Conservation (phyloP, 2,329 filamentous ascomycete species). For the Ophiocordyceps unilateralis region DNA sequence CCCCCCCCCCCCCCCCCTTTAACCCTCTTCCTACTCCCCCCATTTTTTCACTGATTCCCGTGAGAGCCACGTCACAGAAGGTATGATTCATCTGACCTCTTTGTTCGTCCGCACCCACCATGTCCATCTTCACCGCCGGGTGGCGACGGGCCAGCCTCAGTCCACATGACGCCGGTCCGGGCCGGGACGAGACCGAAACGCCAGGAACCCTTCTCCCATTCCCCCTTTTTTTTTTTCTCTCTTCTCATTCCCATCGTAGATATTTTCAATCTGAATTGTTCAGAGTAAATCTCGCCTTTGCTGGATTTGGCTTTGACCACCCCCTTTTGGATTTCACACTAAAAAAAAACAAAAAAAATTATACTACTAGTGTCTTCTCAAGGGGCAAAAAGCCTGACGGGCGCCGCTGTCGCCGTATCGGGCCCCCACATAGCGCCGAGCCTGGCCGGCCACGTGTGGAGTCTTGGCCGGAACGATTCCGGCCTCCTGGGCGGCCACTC, state of each 20-base stretch:
- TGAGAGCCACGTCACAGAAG: not conserved
- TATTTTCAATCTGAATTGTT: too few relatives aligned
- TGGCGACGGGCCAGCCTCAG: too few relatives aligned
- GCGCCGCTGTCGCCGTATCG: not conserved
- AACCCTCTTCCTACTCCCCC: not conserved
- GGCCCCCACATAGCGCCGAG: slow-evolving; percentile 1
- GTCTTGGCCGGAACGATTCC: not conserved
- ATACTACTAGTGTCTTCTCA: too few relatives aligned
- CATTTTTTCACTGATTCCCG: not conserved
- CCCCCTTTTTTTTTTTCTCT: too few relatives aligned
- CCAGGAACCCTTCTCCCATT: too few relatives aligned
- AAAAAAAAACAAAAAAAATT: not conserved
- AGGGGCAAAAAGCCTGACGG: not conserved
- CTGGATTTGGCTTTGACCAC: too few relatives aligned
- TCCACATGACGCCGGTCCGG: too few relatives aligned
- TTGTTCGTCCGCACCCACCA: too few relatives aligned
- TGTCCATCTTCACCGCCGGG: not conserved
- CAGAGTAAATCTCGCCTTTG: too few relatives aligned
- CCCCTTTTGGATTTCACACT: too few relatives aligned
- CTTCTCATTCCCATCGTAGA: too few relatives aligned
- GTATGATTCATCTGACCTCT: not conserved
- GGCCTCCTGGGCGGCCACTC: not conserved
- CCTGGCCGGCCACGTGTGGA: not conserved
- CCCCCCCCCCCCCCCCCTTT: not conserved
- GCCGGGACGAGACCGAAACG: too few relatives aligned